Conservation (phyloP, 306 rosid genomes). For the Rubus parviflorus region DNA sequence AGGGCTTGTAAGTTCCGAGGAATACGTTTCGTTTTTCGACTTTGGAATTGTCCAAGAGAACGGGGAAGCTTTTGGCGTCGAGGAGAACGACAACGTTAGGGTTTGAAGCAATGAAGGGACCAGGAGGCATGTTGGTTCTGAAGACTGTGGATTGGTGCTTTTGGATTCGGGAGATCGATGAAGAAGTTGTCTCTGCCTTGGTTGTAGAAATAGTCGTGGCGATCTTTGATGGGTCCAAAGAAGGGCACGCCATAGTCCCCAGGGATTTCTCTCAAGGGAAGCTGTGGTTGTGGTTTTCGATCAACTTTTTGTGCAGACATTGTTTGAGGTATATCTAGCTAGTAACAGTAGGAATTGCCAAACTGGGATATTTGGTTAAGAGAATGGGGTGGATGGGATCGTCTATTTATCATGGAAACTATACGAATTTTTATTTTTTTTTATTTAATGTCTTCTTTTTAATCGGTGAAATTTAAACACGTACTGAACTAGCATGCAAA, state of each 20-base stretch:
- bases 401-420: too few relatives aligned
- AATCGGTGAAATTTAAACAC: too few relatives aligned
- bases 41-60: conserved; percentile 54
- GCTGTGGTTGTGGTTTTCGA: background rate
- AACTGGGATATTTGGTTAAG: too few relatives aligned
- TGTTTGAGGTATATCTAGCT: too few relatives aligned
- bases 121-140: conserved; percentile 73
- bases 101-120: conserved; percentile 56
- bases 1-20: conserved; percentile 77
- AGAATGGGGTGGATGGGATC: too few relatives aligned
- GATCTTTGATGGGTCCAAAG: conserved; percentile 52
- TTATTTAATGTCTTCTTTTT: too few relatives aligned
- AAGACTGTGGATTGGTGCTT: conserved; percentile 53
- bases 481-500: too few relatives aligned
- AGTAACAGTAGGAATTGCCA: too few relatives aligned
- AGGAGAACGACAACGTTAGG: conserved; percentile 49
- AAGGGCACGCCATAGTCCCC: conserved; percentile 54
- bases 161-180: conserved; percentile 32
- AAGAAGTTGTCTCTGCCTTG: conserved; percentile 64
- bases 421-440: too few relatives aligned
- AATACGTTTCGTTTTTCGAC: conserved; percentile 61
- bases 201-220: conserved; percentile 57
- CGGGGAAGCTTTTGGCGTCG: conserved; percentile 55
- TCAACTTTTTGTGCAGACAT: too few relatives aligned
- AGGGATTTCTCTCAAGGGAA: conserved; percentile 51